Percentiles rank a stretch among this genome's conserved stretches.
Evolutionary conservation across 2,329 filamentous ascomycete species (phyloP).

Genomic region (Proliferodiscus dingleyae): DNA sequence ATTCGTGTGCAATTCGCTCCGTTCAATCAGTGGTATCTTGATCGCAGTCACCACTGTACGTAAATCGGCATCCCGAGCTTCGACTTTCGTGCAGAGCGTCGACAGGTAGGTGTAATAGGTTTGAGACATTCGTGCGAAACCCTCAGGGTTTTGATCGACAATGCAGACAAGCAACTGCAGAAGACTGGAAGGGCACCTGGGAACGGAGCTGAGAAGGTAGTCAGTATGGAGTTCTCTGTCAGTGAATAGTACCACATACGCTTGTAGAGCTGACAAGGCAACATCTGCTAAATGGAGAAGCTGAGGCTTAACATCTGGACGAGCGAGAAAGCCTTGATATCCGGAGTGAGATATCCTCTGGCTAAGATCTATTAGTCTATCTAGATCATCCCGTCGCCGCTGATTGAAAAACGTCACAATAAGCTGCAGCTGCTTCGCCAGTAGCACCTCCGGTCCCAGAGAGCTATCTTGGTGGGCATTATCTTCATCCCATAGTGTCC

Average conservation of each 20-base stretch:
- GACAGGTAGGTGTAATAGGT: conserved; percentile 29
- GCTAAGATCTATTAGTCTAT: conserved; percentile 42
- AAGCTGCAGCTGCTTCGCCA: conserved; percentile 41
- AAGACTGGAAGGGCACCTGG: conserved; percentile 13
- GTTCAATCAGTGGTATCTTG: conserved; percentile 19
- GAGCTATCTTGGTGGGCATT: conserved; percentile 37
- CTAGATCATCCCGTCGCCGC: conserved; percentile 41
- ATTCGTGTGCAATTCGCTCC: conserved; percentile 7
- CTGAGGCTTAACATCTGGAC: conserved; percentile 18
- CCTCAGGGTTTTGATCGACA: conserved; percentile 16
- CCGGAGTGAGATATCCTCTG: conserved; percentile 26
- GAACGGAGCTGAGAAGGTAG: conserved; percentile 14
- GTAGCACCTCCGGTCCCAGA: conserved; percentile 31
- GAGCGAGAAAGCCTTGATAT: conserved; percentile 32
- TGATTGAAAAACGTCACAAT: conserved; percentile 47
- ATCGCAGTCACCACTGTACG: conserved; percentile 21
- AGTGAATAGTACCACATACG: conserved; percentile 16
- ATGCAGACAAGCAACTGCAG: conserved; percentile 24
- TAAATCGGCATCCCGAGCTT: conserved; percentile 9
- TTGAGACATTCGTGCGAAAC: conserved; percentile 23
- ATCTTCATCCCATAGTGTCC: conserved; percentile 57
- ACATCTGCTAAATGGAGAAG: conserved; percentile 22
- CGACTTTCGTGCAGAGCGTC: conserved; percentile 11
- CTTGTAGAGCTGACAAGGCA: conserved; percentile 24
- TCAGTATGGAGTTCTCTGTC: conserved; percentile 11